Base-by-base conservation (phyloP, 441 rosid species). In the Erodium trifolium region DNA sequence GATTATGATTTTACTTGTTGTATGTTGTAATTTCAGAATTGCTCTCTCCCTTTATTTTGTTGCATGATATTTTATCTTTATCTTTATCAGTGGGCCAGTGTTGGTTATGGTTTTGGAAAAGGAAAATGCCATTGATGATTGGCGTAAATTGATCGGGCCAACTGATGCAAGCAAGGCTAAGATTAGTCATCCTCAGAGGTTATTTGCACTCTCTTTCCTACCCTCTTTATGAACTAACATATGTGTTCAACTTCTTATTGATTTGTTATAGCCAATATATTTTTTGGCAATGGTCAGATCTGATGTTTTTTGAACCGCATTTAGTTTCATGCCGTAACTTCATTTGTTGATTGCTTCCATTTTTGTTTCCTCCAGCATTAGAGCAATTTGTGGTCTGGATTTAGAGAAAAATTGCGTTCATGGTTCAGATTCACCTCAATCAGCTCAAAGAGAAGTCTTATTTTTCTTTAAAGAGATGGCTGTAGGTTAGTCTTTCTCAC, bases 61-160 rank as follows among this genome's bases (percentile, higher is more conserved):
- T 57, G 43, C 14, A 37, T 74, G 73, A 64, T 67, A 10, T 68
- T 73, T 68, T 34, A 39, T 37, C 51, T 10, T 45, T 45, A 45
- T 14, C 57, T 79, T 57, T 68, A 31, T 57, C 71, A 78, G 95
- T 83, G 98, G 90, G 79, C 96, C 98, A 14, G 89, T 86, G 68
- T 71, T 88, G 73, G 84, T 82, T 59, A 87, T 92, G 88, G 79
- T 88, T 67, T 76, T 92, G 81, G 91, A 86, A 85, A 92, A 86
- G 82, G 77, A 78, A 73, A 77, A 90, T 76, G 98, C 92, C 0
- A 79, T 90, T 87, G 72, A 84, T 77, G 80, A 83, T 67, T 92
- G 98, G 98, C 96, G 89, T 69, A 70, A 78, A 71, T 75, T 90
- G 51, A 88, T 92, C 72, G 96, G 92, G 55, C 92, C 97, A 68